Conservation (phyloP, 768 basidiomycete species). For the Serendipita sp. region DNA sequence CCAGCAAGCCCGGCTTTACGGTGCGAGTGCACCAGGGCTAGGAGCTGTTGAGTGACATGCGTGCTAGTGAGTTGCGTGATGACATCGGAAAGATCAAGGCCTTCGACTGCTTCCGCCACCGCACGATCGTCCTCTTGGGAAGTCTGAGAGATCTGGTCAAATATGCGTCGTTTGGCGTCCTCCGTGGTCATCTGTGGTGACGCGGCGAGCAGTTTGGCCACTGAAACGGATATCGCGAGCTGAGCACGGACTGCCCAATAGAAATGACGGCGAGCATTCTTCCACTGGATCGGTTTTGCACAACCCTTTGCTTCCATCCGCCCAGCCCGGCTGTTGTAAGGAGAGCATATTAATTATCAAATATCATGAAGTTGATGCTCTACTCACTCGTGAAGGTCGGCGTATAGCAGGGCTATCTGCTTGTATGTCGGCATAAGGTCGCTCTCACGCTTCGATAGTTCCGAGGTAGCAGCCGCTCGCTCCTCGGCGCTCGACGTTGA, state of each 20-base stretch:
- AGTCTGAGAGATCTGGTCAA: conserved; percentile 41
- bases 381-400: conserved; percentile 88
- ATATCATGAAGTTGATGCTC: background rate
- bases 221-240: conserved; percentile 48
- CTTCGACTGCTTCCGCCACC: conserved; percentile 51
- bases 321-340: conserved; percentile 56
- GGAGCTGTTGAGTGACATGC: conserved; percentile 46
- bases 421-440: conserved; percentile 80
- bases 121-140: conserved; percentile 36
- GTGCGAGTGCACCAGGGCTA: conserved; percentile 56
- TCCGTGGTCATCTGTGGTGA: conserved; percentile 55
- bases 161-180: conserved; percentile 48
- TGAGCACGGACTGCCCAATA: conserved; percentile 89
- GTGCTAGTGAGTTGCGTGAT: conserved; percentile 53
- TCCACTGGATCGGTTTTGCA: conserved; percentile 76
- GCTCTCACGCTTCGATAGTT: conserved; percentile 61
- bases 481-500: conserved; percentile 56
- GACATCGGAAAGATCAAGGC: conserved; percentile 48
- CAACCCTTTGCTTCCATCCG: conserved; percentile 98
- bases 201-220: conserved; percentile 48
- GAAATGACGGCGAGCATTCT: conserved; percentile 74
- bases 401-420: conserved; percentile 85
- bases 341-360: conserved; percentile 11
- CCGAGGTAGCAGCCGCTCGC: conserved; percentile 48
- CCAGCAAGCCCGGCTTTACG: conserved; percentile 54